Percentiles rank a stretch among this genome's conserved stretches.
These are phyloP conservation scores for Herpetospermum pedunculosum DNA, from an alignment of 306 rosid species.

Conservation along the genomic window DNA sequence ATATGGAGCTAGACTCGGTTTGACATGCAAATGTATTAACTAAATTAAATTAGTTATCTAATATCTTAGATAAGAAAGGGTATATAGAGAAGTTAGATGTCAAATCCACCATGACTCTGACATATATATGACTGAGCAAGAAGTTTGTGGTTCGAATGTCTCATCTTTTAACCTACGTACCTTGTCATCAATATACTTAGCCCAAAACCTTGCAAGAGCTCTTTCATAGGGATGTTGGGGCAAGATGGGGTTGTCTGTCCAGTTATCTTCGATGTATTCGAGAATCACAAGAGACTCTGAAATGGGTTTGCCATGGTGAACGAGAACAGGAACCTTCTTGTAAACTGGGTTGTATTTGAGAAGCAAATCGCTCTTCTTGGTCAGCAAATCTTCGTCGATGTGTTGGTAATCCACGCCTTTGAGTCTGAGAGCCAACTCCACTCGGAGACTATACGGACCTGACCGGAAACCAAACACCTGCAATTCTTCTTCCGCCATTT, in stretches of 20 bases:
- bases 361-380: slow-evolving; percentile 29
- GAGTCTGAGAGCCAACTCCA: slow-evolving; percentile 34
- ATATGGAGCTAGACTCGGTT: no score
- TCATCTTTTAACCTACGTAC: no score
- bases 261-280: slow-evolving; percentile 8
- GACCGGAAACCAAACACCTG: neutral
- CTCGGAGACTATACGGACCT: slow-evolving; percentile 33
- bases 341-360: slow-evolving; percentile 45
- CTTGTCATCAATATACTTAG: neutral
- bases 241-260: slow-evolving; percentile 19
- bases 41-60: no score
- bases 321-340: slow-evolving; percentile 35
- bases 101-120: no score
- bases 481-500: neutral
- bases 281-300: slow-evolving; percentile 30
- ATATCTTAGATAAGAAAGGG: no score
- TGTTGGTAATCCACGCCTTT: slow-evolving; percentile 40
- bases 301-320: slow-evolving; percentile 37
- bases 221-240: slow-evolving; percentile 29
- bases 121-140: no score
- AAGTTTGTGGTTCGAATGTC: no score
- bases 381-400: slow-evolving; percentile 17
- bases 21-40: no score
- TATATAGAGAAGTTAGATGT: no score
- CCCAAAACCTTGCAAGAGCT: slow-evolving; percentile 60